phyloP scores from a whole-genome alignment of 306 rosid genomes.

The Senna siamea region DNA sequence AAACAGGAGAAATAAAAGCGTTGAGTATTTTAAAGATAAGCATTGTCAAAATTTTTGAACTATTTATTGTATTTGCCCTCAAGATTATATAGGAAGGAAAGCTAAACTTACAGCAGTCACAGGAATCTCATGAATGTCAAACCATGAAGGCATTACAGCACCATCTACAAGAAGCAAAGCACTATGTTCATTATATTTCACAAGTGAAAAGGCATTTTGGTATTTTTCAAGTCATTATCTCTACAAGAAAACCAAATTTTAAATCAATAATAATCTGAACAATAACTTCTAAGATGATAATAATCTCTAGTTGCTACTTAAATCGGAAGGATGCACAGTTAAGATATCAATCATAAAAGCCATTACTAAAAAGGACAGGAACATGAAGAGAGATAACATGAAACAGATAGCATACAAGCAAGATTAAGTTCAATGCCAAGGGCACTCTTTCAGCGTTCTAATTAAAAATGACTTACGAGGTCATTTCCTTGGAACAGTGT shows the following conservation, averaged over 20 bases:
- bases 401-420: background rate
- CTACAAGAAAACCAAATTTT: background rate
- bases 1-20: constrained; percentile 9
- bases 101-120: constrained; percentile 64
- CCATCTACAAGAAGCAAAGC: constrained; percentile 61
- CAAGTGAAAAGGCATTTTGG: background rate
- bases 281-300: background rate
- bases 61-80: constrained; percentile 5
- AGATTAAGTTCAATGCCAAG: constrained; percentile 3
- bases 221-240: background rate
- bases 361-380: background rate
- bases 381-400: background rate
- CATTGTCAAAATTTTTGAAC: background rate
- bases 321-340: background rate
- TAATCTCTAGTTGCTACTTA: background rate
- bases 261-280: background rate
- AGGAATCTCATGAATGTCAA: constrained; percentile 83
- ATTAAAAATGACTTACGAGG: too few relatives aligned
- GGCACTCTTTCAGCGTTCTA: too few relatives aligned
- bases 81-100: constrained; percentile 11
- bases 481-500: background rate
- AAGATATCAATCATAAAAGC: background rate
- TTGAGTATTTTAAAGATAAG: background rate
- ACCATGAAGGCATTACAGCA: constrained; percentile 89
- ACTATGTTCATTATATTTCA: background rate